Evolutionary conservation across 495 filamentous ascomycete species (phyloP), one percentile per base, ranked within the genome.

Genomic region (Daldinia vernicosa): DNA sequence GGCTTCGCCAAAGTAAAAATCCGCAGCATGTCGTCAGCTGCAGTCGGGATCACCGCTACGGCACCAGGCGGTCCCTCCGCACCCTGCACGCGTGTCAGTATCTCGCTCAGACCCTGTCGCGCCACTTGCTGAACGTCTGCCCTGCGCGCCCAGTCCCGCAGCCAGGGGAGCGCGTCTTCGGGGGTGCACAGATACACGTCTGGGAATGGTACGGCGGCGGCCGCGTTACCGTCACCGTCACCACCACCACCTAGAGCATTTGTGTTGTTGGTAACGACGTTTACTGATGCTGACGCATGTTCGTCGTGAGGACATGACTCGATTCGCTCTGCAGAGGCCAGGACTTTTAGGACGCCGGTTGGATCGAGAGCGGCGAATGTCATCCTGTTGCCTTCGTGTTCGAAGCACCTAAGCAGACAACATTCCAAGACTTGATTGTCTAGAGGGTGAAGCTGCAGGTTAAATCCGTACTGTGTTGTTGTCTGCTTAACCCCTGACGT

Each of bases 1-100:
- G 69, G 63, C 15, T 62, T 71, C 8, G 63, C 39, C 11, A 66
- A 53, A 6, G 58, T 15, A 11, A 53, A 51, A 5, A 71, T 30
- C 11, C 35, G 39, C 24, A 61, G 3, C 15, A 1, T 17, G 4
- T 63, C 32, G 19, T 59, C 39, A 14, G 27, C 63, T 14, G 9
- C 39, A 0, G 35, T 35, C 0, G 50, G 52, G 28, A 66, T 45
- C 0, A 58, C 52, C 4, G 52, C 55, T 4, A 70, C 56, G 0
- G 28, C 28, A 8, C 60, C 60, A 1, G 66, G 40, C 17, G 15
- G 27, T 1, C 15, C 24, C 28, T 19, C 57, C 9, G 17, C 17
- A 2, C n/a, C 4, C 17, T 35, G 30, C 40, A 22, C 52, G 28
- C 6, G n/a, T n/a, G 26, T 1, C 2, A 63, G 17, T 2, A 47